phyloP scores from a whole-genome alignment of 768 basidiomycete genomes.

The Saitozyma sp. region DNA sequence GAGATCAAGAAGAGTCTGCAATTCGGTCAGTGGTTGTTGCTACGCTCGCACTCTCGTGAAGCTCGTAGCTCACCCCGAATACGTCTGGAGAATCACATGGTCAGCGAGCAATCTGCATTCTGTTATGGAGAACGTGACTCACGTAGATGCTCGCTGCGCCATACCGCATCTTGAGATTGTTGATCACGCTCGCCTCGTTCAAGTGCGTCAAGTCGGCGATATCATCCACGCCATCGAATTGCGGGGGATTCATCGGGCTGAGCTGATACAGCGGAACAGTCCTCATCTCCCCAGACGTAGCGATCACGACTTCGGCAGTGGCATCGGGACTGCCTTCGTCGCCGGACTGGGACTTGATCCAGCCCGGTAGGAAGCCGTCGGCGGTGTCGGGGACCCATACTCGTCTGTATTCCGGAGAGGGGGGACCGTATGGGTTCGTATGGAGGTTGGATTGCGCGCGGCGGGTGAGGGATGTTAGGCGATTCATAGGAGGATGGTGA shows the following conservation, averaged over 20 bases:
- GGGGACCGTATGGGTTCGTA: not conserved
- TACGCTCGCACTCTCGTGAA: not conserved
- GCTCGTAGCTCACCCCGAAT: slow-evolving; percentile 23
- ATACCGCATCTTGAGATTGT: slow-evolving; percentile 89
- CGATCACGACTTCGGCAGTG: slow-evolving; percentile 77
- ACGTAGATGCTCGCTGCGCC: slow-evolving; percentile 61
- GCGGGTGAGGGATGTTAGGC: slow-evolving; percentile 1
- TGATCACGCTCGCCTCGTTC: slow-evolving; percentile 98
- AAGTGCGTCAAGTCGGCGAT: slow-evolving; percentile 97
- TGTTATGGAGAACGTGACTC: slow-evolving; percentile 9
- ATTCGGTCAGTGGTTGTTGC: slow-evolving; percentile 64
- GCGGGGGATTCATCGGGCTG: slow-evolving; percentile 97
- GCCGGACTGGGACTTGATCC: slow-evolving; percentile 71
- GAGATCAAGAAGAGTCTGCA: slow-evolving; percentile 97
- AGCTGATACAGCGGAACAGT: slow-evolving; percentile 74
- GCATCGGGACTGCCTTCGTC: slow-evolving; percentile 57
- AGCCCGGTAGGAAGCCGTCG: slow-evolving; percentile 91
- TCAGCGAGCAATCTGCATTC: slow-evolving; percentile 1
- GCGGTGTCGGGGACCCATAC: slow-evolving; percentile 94
- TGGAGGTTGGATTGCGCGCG: not conserved
- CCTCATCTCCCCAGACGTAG: slow-evolving; percentile 74
- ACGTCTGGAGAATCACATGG: slow-evolving; percentile 26
- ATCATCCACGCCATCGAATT: slow-evolving; percentile 96
- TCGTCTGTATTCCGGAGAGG: slow-evolving; percentile 55
- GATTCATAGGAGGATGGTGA: slow-evolving; percentile 1